Conservation (phyloP, 2,329 filamentous ascomycete species). For the Beauveria sp. region DNA sequence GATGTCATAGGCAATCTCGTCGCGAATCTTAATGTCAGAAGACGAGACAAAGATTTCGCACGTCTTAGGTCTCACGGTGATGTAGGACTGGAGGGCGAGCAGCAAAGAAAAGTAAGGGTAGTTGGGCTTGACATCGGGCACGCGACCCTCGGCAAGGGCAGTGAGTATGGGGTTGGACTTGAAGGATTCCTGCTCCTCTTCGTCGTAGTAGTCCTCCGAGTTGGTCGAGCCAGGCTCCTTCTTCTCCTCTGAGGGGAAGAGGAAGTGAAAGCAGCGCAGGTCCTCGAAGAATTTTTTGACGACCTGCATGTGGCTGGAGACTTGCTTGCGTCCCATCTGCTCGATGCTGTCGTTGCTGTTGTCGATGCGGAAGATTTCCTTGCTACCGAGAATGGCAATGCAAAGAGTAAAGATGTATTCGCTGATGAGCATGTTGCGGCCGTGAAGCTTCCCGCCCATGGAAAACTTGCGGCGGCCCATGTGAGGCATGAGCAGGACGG, state of each 20-base stretch:
- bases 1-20: slow-evolving; percentile 38
- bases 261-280: slow-evolving; percentile 54
- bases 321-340: slow-evolving; percentile 53
- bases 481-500: slow-evolving; percentile 56
- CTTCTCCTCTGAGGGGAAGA: slow-evolving; percentile 50
- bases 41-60: slow-evolving; percentile 54
- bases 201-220: slow-evolving; percentile 43
- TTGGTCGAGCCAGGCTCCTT: slow-evolving; percentile 55
- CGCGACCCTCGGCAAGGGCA: slow-evolving; percentile 49
- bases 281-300: slow-evolving; percentile 59
- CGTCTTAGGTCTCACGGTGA: slow-evolving; percentile 48
- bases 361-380: slow-evolving; percentile 36
- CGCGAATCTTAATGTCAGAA: slow-evolving; percentile 42
- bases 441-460: slow-evolving; percentile 55
- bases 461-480: slow-evolving; percentile 62
- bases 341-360: slow-evolving; percentile 37
- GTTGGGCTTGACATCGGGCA: slow-evolving; percentile 52
- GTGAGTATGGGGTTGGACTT: slow-evolving; percentile 58
- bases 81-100: slow-evolving; percentile 44
- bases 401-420: slow-evolving; percentile 52
- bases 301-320: slow-evolving; percentile 65
- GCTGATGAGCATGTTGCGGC: slow-evolving; percentile 63
- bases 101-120: slow-evolving; percentile 55
- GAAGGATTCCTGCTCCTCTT: slow-evolving; percentile 45
- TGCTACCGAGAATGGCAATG: slow-evolving; percentile 31